Base-by-base conservation (phyloP, 2,329 filamentous ascomycete genomes). In the Samsoniella hepiali region DNA sequence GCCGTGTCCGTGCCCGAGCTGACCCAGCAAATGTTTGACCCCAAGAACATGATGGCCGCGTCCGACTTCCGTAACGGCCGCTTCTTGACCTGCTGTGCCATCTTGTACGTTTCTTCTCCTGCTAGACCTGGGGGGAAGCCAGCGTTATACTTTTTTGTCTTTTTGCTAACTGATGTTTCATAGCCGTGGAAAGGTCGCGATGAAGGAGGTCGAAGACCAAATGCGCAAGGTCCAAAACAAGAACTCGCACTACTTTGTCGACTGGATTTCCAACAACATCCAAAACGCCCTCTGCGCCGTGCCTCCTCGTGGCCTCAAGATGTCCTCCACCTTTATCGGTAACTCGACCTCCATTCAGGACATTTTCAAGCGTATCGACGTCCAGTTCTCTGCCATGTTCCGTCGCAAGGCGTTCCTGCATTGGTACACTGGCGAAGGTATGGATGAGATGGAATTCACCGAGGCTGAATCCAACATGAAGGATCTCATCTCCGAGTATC, bases 371-470 rank as follows among this genome's bases (percentile, higher is more conserved):
- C 94, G 95, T 88, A 85, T 99, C 73, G 95, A 95, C 77, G 95
- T 98, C 81, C 95, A 99, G 84, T 99, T 99, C 88, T 93, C 90
- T 83, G 94, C 93, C 79, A 99, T 99, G 95, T 99, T 99, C 90
- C 88, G 95, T 84, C 93, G 95, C 84, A 99, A 98, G 91, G 95
- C 95, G 88, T 99, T 99, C 92, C 91, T 99, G 88, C 95, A 98
- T 87, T 99, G 95, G 95, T 99, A 98, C 85, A 99, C 95, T 88
- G 93, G 93, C 77, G 95, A 99, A 88, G 95, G 95, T 84, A 99
- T 99, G 95, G 95, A 99, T 82, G 95, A 98, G 90, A 98, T 99
- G 95, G 95, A 99, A 85, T 99, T 99, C 86, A 98, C 95, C 77
- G 95, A 99, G 88, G 95, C 95, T 72, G 95, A 99, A 89, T 96